Base-by-base conservation (phyloP, 345 rosid genomes). In the Mallotus nudiflorus region DNA sequence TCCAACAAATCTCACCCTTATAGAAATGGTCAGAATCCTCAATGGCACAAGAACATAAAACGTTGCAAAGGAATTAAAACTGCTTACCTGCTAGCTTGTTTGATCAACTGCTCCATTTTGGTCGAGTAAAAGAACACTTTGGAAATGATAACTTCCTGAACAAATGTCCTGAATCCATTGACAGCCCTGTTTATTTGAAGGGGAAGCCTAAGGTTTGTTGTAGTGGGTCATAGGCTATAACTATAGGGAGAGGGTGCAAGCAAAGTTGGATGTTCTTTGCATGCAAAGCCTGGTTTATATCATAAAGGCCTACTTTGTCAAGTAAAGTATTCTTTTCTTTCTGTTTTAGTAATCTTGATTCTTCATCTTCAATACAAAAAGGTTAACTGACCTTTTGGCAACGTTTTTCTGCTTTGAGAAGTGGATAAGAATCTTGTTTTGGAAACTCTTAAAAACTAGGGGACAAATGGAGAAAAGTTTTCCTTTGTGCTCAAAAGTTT, bases 231-330 rank as follows among this genome's bases (percentile, higher is more conserved):
- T 68, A 51, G 78, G 80, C 24, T 57, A 16, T 50, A 51, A 57
- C 3, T 55, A 64, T 64, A 49, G 44, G n/a, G 44, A 18, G 10
- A 25, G 67, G 22, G 66, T 24, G 62, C 75, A 80, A 67, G 82
- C 77, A 80, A 77, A 60, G 80, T 74, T 66, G 27, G 33, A 63
- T 68, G 78, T 83, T 68, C 87, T 76, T 83, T 82, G 83, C 82
- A 79, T 75, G 73, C 76, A 69, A 67, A 68, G 73, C 51, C 62
- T 68, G 76, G 25, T 55, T 78, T 25, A 77, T 64, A 52, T 71
- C 49, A 54, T 55, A 9, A 37, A 58, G 20, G 51, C 58, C 18
- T 24, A 16, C 5, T 55, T 31, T 35, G 37, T 66, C 73, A 83
- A 79, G 85, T 14, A 80, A 83, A 66, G 82, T 52, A 81, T 80